Conservation (phyloP, 345 rosid genomes). For the Heritiera littoralis region DNA sequence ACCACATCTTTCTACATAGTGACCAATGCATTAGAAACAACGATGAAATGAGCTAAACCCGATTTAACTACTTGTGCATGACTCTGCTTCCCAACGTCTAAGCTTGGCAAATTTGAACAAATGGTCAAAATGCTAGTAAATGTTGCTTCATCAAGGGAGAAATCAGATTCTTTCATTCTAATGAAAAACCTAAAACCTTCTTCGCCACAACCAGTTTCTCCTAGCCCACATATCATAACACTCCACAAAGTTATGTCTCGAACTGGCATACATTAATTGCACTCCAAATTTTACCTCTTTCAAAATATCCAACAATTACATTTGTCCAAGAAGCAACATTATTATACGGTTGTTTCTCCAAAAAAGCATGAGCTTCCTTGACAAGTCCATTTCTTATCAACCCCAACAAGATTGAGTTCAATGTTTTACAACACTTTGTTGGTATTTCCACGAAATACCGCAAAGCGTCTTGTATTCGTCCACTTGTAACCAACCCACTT, state of each 20-base stretch:
- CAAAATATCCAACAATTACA: slow-evolving; percentile 42
- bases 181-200: slow-evolving; percentile 40
- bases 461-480: slow-evolving; percentile 27
- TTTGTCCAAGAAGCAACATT: slow-evolving; percentile 41
- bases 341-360: slow-evolving; percentile 36
- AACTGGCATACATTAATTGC: slow-evolving; percentile 30
- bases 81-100: slow-evolving; percentile 39
- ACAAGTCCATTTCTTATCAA: slow-evolving; percentile 35
- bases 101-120: slow-evolving; percentile 40
- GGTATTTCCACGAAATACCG: slow-evolving; percentile 36
- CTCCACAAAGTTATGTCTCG: slow-evolving; percentile 43
- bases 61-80: slow-evolving; percentile 34
- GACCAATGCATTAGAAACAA: slow-evolving; percentile 44
- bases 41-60: slow-evolving; percentile 28
- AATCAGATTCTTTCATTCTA: slow-evolving; percentile 36
- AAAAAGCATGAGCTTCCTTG: slow-evolving; percentile 38
- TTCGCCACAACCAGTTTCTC: slow-evolving; percentile 41
- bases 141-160: slow-evolving; percentile 41
- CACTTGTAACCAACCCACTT: slow-evolving; percentile 26
- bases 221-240: slow-evolving; percentile 43
- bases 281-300: slow-evolving; percentile 30
- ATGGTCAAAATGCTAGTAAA: slow-evolving; percentile 43
- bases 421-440: slow-evolving; percentile 39
- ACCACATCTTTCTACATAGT: slow-evolving; percentile 50
- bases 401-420: slow-evolving; percentile 36